These are phyloP conservation scores for Phytophthora europaea DNA, from an alignment of 352 stramenopile species.

Conservation along the genomic window DNA sequence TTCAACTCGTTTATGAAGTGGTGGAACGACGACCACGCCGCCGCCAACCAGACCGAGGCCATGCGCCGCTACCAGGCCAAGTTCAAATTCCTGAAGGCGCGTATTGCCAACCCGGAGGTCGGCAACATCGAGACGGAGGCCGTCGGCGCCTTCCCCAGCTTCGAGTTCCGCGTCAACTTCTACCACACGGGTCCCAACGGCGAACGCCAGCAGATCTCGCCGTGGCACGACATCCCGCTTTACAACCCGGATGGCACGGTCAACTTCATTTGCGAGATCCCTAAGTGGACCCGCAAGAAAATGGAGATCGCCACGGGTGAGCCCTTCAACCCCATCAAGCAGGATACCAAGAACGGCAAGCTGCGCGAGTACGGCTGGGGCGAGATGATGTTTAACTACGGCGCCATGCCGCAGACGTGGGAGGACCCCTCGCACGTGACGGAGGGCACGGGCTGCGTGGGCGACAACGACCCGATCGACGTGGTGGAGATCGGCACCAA, in stretches of 20 bases:
- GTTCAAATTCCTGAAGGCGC: slow-evolving; percentile 92
- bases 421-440: slow-evolving; percentile 96
- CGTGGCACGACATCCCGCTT: slow-evolving; percentile 98
- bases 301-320: slow-evolving; percentile 99
- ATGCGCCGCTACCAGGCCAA: slow-evolving; percentile 89
- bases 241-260: slow-evolving; percentile 91
- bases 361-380: slow-evolving; percentile 97
- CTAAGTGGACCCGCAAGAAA: slow-evolving; percentile 98
- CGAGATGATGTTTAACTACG: slow-evolving; percentile 99
- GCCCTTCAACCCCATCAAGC: slow-evolving; percentile 98
- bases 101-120: slow-evolving; percentile 86
- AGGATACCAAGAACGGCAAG: slow-evolving; percentile 99
- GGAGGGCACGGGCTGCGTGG: slow-evolving; percentile 82
- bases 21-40: slow-evolving; percentile 89
- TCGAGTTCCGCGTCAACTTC: slow-evolving; percentile 92
- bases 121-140: slow-evolving; percentile 83
- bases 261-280: slow-evolving; percentile 98
- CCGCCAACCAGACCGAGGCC: slow-evolving; percentile 74
- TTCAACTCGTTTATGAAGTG: slow-evolving; percentile 92
- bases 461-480: slow-evolving; percentile 99
- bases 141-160: slow-evolving; percentile 87
- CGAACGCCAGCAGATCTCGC: slow-evolving; percentile 92
- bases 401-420: slow-evolving; percentile 99
- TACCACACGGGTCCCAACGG: slow-evolving; percentile 84
- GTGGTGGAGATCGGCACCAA: slow-evolving; percentile 98